Evolutionary conservation across 176 grass and related monocot species (phyloP), one percentile per base, ranked within the genome.

Genomic region (Bolboschoenus planiculmis): DNA sequence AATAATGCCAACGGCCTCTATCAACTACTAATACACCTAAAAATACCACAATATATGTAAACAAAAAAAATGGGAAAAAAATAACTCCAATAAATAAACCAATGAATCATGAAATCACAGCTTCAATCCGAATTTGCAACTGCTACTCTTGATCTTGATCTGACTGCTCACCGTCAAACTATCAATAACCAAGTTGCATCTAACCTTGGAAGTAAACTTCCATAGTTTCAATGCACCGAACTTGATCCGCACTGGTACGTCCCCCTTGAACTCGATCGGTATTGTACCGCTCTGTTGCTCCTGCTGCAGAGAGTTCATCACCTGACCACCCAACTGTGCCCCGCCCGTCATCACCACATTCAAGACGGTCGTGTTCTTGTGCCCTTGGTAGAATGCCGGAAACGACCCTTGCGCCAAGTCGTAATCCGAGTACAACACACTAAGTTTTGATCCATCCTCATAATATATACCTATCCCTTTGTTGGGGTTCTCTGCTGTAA

Each of bases 71-170:
- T 3, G 14, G 7, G 53, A 13, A 30, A 24, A 83, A 31, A 54
- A 74, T 7, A 47, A 83, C 27, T 6, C 16, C 7, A 66, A 42
- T 4, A 75, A 87, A 54, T 6, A 86, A 35, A 70, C 20, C 1
- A n/a, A 79, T 31, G 40, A 78, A 78, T 78, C 13, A 59, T 16
- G 34, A 30, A 31, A 76, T 93, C 89, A 93, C 26, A 91, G 84
- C 88, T 91, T 90, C 8, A 97, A 31, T 14, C 91, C 30, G 70
- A 97, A 97, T 81, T 97, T 97, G 89, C 94, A 97, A 88, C 81
- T 93, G 84, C 91, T 97, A 85, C 76, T 84, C 94, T 91, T 97
- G 86, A 97, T 93, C 86, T 90, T 91, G 89, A 97, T 91, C 82
- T 88, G 94, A 36, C 59, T 91, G 47, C 64, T 80, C 6, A 84